phyloP scores from a whole-genome alignment of 805 yeast genomes.

The Metschnikowia borealis region DNA sequence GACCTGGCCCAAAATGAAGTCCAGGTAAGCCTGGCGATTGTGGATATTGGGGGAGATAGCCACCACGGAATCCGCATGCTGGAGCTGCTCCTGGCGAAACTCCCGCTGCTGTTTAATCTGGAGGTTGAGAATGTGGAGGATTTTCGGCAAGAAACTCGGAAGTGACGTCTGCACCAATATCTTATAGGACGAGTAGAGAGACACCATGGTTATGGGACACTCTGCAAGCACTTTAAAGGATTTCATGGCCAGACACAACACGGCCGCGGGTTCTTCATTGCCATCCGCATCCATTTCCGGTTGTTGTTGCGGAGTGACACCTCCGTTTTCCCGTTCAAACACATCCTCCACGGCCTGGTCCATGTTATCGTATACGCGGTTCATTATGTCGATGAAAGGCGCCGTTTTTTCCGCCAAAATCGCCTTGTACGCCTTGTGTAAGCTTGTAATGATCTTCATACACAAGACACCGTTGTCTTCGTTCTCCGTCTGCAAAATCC shows the following conservation, averaged over 20 bases:
- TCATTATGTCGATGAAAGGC: slow-evolving; percentile 72
- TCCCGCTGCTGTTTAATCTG: slow-evolving; percentile 74
- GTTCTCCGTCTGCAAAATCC: slow-evolving; percentile 68
- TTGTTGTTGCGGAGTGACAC: slow-evolving; percentile 4
- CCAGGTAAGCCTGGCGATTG: slow-evolving; percentile 78
- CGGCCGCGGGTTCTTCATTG: slow-evolving; percentile 38
- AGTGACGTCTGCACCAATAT: slow-evolving; percentile 66
- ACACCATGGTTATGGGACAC: slow-evolving; percentile 95
- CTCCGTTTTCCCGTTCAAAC: slow-evolving; percentile 39
- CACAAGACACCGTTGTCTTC: slow-evolving; percentile 94
- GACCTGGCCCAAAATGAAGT: slow-evolving; percentile 87
- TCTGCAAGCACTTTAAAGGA: slow-evolving; percentile 93
- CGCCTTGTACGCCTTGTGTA: slow-evolving; percentile 80
- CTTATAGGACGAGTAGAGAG: slow-evolving; percentile 84
- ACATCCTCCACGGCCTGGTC: slow-evolving; percentile 68
- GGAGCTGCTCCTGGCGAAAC: slow-evolving; percentile 42
- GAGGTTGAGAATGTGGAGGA: slow-evolving; percentile 65
- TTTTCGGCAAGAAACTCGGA: slow-evolving; percentile 75
- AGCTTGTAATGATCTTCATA: slow-evolving; percentile 78
- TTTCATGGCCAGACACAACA: slow-evolving; percentile 61
- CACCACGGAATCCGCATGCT: slow-evolving; percentile 57
- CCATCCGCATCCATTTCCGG: slow-evolving; percentile 13
- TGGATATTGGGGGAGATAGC: slow-evolving; percentile 71
- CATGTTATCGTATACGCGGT: slow-evolving; percentile 73
- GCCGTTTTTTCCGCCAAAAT: slow-evolving; percentile 66